Base-by-base conservation (phyloP, 106 monocot genomes). In the Acorus calamus region DNA sequence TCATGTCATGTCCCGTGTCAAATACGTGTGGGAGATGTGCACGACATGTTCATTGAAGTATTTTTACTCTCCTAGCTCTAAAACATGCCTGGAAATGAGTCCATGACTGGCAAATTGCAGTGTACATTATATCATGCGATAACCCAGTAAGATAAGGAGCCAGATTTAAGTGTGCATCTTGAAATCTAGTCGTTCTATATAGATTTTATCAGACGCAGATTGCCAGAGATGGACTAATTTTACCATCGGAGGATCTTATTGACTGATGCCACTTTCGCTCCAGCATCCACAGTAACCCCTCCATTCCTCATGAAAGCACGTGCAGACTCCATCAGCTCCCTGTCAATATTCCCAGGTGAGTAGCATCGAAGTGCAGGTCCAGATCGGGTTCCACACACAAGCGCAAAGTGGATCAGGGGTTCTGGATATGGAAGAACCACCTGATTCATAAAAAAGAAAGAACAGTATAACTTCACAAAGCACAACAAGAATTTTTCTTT, bases 291-390 rank as follows among this genome's bases (percentile, higher is more conserved):
- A 73, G 71, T 12, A 61, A 94, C 55, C 10, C 86, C 93, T 53
- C 86, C 86, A 71, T 75, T 84, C 58, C 86, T 83, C 57, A 94
- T 51, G 59, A 89, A 94, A 68, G 62, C 52, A 53, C 81, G 74
- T 53, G 93, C 93, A 64, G 89, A 73, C 50, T 94, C 93, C 80
- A 86, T 77, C 44, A 94, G 61, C 77, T 94, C 93, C 63, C 78
- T 78, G 63, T 94, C 93, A 46, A 94, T 81, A 56, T 94, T 78
- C 53, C 79, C 79, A 10, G 93, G 89, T 5, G 89, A 94, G 66
- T 94, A 94, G 58, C 86, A 94, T 62, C 86, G 70, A 55, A 94
- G 86, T 59, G 86, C 73, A 48, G 93, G 93, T 45, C 93, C 89
- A 59, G 93, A 89, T 77, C 75, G 61, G 13, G 81, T 73, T 3